A percentile compares a stretch with the other conserved stretches of the same genome.
Conservation (phyloP, 2,329 filamentous ascomycete species). For the Penicillium sp. region DNA sequence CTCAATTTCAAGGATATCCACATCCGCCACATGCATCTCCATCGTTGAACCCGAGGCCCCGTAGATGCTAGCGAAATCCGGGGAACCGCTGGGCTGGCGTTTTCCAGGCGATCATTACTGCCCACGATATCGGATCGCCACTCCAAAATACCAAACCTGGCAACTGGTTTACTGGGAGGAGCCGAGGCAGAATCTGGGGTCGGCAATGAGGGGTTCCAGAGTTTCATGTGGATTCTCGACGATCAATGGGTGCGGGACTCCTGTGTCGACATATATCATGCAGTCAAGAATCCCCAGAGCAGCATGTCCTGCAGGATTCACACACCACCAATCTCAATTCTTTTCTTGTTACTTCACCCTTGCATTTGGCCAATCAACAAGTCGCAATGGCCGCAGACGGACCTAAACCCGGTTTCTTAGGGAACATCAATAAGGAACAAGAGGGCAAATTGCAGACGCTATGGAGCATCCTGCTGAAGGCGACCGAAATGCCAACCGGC, state of each 20-base stretch:
- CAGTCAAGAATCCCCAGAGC: neutral
- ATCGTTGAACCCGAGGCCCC: neutral
- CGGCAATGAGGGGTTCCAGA: conserved; percentile 18
- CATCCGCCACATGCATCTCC: conserved; percentile 3
- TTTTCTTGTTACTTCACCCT: neutral
- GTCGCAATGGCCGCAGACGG: conserved; percentile 16
- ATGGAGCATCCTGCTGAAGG: conserved; percentile 69
- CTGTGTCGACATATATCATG: conserved; percentile 6
- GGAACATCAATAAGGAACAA: conserved; percentile 78
- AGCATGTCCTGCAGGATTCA: neutral
- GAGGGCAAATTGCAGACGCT: conserved; percentile 80
- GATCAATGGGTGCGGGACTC: conserved; percentile 2
- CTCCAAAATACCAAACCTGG: neutral
- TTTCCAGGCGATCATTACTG: conserved; percentile 5
- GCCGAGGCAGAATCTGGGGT: conserved; percentile 15
- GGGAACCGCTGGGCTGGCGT: conserved; percentile 5
- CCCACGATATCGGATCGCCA: conserved; percentile 5
- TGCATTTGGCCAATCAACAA: neutral
- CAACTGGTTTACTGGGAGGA: neutral
- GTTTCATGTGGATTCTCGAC: conserved; percentile 21
- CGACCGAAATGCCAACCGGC: conserved; percentile 60
- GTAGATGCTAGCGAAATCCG: conserved; percentile 1
- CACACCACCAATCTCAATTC: neutral
- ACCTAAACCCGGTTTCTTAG: conserved; percentile 59
- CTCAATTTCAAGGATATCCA: neutral